Evolutionary conservation across 1,284 basidiomycete genomes (phyloP).

Genomic region (Puccinia horiana): DNA sequence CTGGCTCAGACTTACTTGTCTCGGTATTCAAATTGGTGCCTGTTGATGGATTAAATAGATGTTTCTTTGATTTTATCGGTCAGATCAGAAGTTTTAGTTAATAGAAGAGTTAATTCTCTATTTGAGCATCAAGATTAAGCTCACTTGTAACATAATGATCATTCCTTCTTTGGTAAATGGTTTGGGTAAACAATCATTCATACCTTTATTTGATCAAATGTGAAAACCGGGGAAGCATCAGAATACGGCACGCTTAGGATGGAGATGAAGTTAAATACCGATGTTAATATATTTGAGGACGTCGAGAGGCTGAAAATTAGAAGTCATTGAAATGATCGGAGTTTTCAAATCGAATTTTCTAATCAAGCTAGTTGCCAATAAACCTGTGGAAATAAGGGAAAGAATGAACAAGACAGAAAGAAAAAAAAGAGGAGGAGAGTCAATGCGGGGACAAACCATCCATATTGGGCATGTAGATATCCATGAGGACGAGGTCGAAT

Average conservation of each 20-base stretch:
- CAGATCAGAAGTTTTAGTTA: background rate
- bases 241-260: background rate
- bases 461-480: slow-evolving; percentile 90
- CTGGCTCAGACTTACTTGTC: background rate
- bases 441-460: slow-evolving; percentile 68
- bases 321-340: slow-evolving; percentile 95
- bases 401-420: background rate
- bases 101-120: background rate
- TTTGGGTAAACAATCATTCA: slow-evolving; percentile 97
- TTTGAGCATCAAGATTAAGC: too few species aligned
- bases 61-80: slow-evolving; percentile 13
- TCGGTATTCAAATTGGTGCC: slow-evolving; percentile 8
- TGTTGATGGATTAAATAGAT: slow-evolving; percentile 27
- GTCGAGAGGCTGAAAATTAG: slow-evolving; percentile 85
- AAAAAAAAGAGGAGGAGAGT: background rate
- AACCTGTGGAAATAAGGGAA: slow-evolving; percentile 55
- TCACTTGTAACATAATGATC: slow-evolving; percentile 71
- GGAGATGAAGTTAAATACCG: slow-evolving; percentile 59
- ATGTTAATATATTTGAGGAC: slow-evolving; percentile 87
- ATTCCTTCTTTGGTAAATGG: slow-evolving; percentile 91
- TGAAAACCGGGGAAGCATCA: background rate
- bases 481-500: slow-evolving; percentile 93
- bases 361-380: slow-evolving; percentile 86
- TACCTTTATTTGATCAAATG: slow-evolving; percentile 63
- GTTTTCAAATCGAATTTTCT: slow-evolving; percentile 91